Percentiles rank a stretch among this genome's conserved stretches.
Evolutionary conservation across 345 rosid species (phyloP).

Genomic region (Tarenaya hassleriana): DNA sequence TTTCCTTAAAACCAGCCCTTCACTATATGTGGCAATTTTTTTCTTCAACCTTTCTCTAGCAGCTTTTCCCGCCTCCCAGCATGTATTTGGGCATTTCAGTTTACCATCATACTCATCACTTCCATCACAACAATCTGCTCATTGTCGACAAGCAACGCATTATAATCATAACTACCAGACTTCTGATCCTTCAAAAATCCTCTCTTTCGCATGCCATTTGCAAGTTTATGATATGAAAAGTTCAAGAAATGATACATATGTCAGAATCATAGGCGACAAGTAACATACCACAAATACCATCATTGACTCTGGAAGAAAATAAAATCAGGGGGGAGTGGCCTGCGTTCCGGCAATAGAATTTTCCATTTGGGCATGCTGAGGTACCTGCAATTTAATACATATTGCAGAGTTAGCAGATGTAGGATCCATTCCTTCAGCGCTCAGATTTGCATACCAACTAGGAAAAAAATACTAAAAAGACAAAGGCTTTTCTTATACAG

Average conservation of each 20-base stretch:
- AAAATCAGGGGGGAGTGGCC: constrained; percentile 54
- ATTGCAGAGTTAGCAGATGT: neutral
- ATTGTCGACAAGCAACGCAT: constrained; percentile 3
- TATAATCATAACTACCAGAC: neutral
- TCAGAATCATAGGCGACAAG: neutral
- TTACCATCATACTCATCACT: constrained; percentile 87
- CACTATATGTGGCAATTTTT: constrained; percentile 53
- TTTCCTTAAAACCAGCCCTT: constrained; percentile 53
- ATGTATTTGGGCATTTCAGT: constrained; percentile 65
- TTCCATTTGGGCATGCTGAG: constrained; percentile 83
- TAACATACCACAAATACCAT: constrained; percentile 84
- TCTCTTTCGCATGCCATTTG: neutral
- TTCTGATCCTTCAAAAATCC: constrained; percentile 2
- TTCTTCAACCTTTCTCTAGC: constrained; percentile 67
- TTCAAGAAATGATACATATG: neutral
- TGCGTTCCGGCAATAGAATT: constrained; percentile 76
- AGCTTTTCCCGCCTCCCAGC: constrained; percentile 93
- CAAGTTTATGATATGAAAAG: neutral
- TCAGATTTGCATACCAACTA: too few species aligned
- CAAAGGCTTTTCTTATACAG: too few species aligned
- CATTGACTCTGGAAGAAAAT: constrained; percentile 92
- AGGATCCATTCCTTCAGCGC: too few species aligned
- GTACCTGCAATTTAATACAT: constrained; percentile 48
- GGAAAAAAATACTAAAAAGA: too few species aligned
- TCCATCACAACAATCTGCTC: constrained; percentile 96